These are phyloP conservation scores for Camelina sativa DNA, from an alignment of 345 rosid species.

Conservation along the genomic window DNA sequence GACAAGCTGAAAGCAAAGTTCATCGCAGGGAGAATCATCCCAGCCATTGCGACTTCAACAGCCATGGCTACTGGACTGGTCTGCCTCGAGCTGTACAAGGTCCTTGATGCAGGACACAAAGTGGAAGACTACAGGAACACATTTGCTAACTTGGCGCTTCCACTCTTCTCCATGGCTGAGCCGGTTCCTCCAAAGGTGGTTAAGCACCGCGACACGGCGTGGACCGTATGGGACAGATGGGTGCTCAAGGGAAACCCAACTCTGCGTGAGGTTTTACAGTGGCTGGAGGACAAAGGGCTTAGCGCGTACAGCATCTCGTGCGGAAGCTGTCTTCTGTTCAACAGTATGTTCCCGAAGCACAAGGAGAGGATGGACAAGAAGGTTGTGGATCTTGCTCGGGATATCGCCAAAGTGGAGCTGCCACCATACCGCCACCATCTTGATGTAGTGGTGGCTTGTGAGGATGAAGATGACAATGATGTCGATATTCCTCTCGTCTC, in stretches of 20 bases:
- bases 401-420: constrained; percentile 75
- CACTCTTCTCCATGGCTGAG: constrained; percentile 74
- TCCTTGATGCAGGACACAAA: constrained; percentile 62
- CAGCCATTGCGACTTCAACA: constrained; percentile 84
- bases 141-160: constrained; percentile 75
- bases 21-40: constrained; percentile 80
- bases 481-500: constrained; percentile 86
- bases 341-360: constrained; percentile 81
- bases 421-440: constrained; percentile 73
- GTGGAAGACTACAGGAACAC: constrained; percentile 73
- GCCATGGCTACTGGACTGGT: constrained; percentile 91
- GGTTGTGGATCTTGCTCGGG: constrained; percentile 78
- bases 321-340: constrained; percentile 85
- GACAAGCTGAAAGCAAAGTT: constrained; percentile 83
- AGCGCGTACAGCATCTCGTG: constrained; percentile 84
- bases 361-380: constrained; percentile 88
- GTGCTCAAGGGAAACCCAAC: constrained; percentile 70
- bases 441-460: constrained; percentile 85
- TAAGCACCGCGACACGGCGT: constrained; percentile 80
- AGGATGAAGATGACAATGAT: constrained; percentile 86
- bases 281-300: constrained; percentile 82
- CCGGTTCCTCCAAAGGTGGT: constrained; percentile 85
- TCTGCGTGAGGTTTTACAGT: constrained; percentile 72
- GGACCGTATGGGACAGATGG: constrained; percentile 99
- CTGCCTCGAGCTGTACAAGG: constrained; percentile 78